Conservation (phyloP, 116 monocot genomes). For the Zostera marina region DNA sequence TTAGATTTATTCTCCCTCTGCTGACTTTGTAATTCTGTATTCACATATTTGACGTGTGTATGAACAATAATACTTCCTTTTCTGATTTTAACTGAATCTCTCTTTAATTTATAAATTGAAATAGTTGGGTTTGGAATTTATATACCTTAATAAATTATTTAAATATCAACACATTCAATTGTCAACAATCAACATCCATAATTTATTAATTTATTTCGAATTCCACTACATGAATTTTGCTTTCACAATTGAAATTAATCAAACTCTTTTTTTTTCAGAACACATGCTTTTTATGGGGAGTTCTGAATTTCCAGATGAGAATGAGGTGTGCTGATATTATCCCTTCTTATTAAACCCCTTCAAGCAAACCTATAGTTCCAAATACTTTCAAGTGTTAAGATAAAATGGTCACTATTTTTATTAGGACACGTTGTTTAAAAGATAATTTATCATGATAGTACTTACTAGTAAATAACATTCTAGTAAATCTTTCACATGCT, state of each 20-base stretch:
- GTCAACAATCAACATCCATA: too few species aligned
- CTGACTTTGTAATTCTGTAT: neutral
- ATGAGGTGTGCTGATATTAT: constrained; percentile 46
- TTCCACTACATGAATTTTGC: neutral
- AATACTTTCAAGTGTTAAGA: neutral
- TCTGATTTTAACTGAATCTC: too few species aligned
- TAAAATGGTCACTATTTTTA: neutral
- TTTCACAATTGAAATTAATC: constrained; percentile 2
- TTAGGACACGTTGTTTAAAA: neutral
- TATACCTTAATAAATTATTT: too few species aligned
- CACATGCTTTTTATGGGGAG: constrained; percentile 99
- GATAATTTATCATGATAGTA: too few species aligned
- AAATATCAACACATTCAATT: too few species aligned
- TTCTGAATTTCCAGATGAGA: constrained; percentile 85
- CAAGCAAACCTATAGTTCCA: neutral
- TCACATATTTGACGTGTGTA: neutral
- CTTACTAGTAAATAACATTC: neutral
- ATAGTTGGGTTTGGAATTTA: too few species aligned
- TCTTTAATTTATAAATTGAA: too few species aligned
- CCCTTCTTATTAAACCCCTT: neutral
- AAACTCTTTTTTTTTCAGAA: constrained; percentile 35
- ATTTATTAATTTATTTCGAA: neutral
- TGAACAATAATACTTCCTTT: too few species aligned
- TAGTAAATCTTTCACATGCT: neutral
- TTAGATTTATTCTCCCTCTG: too few species aligned